Base-by-base conservation (phyloP, 768 basidiomycete species). In the Serpula lacrymans region DNA sequence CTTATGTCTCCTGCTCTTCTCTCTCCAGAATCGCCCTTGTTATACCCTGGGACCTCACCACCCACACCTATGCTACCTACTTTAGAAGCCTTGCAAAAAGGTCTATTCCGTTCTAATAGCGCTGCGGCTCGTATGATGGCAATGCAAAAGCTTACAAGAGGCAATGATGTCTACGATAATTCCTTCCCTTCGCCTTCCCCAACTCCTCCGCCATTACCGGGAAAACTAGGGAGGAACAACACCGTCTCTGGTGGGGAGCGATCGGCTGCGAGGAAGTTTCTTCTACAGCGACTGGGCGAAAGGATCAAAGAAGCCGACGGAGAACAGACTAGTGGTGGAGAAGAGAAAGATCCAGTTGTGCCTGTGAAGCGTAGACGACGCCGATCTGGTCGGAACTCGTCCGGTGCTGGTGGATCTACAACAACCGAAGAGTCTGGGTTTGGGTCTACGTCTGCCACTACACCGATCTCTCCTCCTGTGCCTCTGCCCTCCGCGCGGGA, bases 91-190 rank as follows among this genome's bases (percentile, higher is more conserved):
- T 66, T 94, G 26, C 82, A 83, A 55, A 78, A 71, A 53, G 84
- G 84, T 12, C 75, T 96, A 3, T 82, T 88, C 54, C 82, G 93
- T 14, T 94, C 93, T 2, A 93, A 94, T 58, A 94, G 92, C 54
- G 88, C 80, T 9, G 72, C 88, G n/a, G 87, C 85, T 16, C 75
- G 84, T 38, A 76, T 82, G 37, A 76, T 84, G 54, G 91, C 91
- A 4, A 79, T 95, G 78, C 80, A 64, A 42, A 93, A 91, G 58
- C 69, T 96, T 41, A 91, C 85, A 1, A 86, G 88, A 28, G 84
- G 82, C 20, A 72, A 74, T 34, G 42, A 44, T 32, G 14, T 24
- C 9, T 77, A 79, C 46, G 83, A 85, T 43, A 68, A 66, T 10
- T 52, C 62, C 2, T 65, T 76, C 33, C 71, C 78, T 17, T 77